Evolutionary conservation across 1,284 basidiomycete genomes (phyloP), one percentile per base, ranked within the genome.

Genomic region (Amylostereum chailletii): DNA sequence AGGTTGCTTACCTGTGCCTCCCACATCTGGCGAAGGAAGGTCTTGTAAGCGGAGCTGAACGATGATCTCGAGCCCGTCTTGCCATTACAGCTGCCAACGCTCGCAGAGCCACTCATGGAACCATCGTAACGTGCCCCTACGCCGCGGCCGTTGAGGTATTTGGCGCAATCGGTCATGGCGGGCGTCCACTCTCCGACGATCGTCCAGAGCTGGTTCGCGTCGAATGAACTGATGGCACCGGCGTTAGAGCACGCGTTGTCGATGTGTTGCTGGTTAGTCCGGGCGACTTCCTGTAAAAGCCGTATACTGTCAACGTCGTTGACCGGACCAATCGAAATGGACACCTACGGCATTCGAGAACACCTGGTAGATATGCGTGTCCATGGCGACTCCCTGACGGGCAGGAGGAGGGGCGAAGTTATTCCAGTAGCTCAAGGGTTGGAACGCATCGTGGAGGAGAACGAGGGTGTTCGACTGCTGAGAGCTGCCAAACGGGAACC

Each of bases 181-280:
- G 87, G 76, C 0, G 86, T 79, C 88, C 89, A 94, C 69, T 94
- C 90, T 49, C 90, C 90, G 37, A 91, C 86, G 46, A 93, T 70
- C 36, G 79, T 67, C 86, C 85, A 89, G 9, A 90, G 72, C 38
- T 82, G 45, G 8, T 51, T 49, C 4, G 34, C 6, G 40, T 48
- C 72, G 57, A 81, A 84, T 4, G 60, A 60, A 0, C 73, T 60
- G 39, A 91, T 74, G 1, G 66, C 57, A 8, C 63, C 63, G 6
- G 65, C 71, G 46, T 72, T 66, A 48, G 54, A 56, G 62, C 90
- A 94, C 4, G 85, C 85, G 39, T 75, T 65, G 49, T 67, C 52
- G 46, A 94, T 83, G 59, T 93, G 90, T 53, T 85, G 63, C 27
- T 71, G 58, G 55, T 80, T 65, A 47, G 68, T 68, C 66, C 73